These are phyloP conservation scores for Hygrophoropsis aurantiaca DNA, from an alignment of 768 basidiomycete species.

Conservation along the genomic window DNA sequence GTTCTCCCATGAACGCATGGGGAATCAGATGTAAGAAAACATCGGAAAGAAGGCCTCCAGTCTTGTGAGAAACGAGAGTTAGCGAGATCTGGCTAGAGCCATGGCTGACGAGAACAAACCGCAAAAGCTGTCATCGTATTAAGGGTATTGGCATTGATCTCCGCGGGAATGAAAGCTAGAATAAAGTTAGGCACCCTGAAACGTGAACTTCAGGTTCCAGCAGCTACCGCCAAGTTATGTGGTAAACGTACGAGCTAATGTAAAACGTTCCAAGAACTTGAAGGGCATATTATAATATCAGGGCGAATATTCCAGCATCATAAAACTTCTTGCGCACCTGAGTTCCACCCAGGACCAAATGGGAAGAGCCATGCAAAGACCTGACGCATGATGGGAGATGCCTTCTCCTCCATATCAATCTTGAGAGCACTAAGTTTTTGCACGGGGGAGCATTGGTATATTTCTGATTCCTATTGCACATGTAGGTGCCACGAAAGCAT, in stretches of 20 bases:
- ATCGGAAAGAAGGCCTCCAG: constrained; percentile 89
- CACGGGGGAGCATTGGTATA: constrained; percentile 41
- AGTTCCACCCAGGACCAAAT: constrained; percentile 89
- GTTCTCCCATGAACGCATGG: constrained; percentile 89
- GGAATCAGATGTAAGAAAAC: constrained; percentile 92
- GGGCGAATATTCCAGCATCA: constrained; percentile 5
- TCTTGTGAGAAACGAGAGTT: constrained; percentile 40
- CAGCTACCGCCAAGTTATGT: constrained; percentile 4
- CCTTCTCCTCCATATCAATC: constrained; percentile 54
- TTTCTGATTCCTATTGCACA: constrained; percentile 41
- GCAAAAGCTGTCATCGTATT: constrained; percentile 96
- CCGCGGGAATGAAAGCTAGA: constrained; percentile 88
- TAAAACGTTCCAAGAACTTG: constrained; percentile 88
- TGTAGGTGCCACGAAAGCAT: not conserved
- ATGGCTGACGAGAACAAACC: constrained; percentile 41
- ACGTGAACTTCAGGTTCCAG: constrained; percentile 17
- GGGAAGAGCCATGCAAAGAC: constrained; percentile 84
- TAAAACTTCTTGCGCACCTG: constrained; percentile 37
- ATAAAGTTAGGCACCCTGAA: constrained; percentile 90
- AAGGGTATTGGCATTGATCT: constrained; percentile 80
- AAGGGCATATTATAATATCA: constrained; percentile 17
- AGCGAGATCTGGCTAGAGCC: constrained; percentile 17
- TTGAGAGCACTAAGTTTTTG: constrained; percentile 59
- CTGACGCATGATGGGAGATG: constrained; percentile 76
- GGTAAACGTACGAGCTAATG: constrained; percentile 82